Conservation (phyloP, 306 rosid species). For the Gynostemma pentaphyllum region DNA sequence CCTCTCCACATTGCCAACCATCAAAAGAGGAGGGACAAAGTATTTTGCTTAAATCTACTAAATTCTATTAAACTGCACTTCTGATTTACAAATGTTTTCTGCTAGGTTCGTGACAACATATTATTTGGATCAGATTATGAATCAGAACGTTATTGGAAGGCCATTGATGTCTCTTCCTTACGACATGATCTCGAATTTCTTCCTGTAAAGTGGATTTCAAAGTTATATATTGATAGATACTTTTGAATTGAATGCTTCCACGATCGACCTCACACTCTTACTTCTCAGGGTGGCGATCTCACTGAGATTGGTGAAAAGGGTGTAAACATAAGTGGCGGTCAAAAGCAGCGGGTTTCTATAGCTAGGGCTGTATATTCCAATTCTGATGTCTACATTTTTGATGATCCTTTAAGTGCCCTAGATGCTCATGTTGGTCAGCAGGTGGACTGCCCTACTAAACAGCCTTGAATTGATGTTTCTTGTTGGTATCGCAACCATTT, state of each 20-base stretch:
- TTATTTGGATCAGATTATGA: slow-evolving; percentile 71
- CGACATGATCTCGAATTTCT: slow-evolving; percentile 62
- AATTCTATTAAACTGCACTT: background rate
- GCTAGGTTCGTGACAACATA: slow-evolving; percentile 76
- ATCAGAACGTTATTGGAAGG: slow-evolving; percentile 47
- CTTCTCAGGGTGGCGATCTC: slow-evolving; percentile 57
- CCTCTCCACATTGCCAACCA: background rate
- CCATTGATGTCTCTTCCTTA: slow-evolving; percentile 52
- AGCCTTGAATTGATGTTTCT: slow-evolving; percentile 3
- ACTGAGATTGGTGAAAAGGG: slow-evolving; percentile 97
- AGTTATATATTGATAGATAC: slow-evolving; percentile 3
- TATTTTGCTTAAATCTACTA: background rate
- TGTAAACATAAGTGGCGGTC: slow-evolving; percentile 90
- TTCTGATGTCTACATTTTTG: slow-evolving; percentile 75
- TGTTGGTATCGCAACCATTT: background rate
- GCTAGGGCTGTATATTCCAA: slow-evolving; percentile 83
- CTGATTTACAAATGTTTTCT: slow-evolving; percentile 10
- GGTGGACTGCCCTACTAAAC: slow-evolving; percentile 33
- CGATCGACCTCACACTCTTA: background rate
- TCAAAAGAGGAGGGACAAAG: background rate
- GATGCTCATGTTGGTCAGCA: slow-evolving; percentile 77
- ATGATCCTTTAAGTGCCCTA: slow-evolving; percentile 91
- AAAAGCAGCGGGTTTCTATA: slow-evolving; percentile 87
- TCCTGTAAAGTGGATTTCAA: slow-evolving; percentile 52
- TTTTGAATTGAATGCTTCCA: slow-evolving; percentile 1